Evolutionary conservation across 1,139 yeast genomes (phyloP), one percentile per base, ranked within the genome.

Genomic region (Nakaseomyces uthaithaninus): DNA sequence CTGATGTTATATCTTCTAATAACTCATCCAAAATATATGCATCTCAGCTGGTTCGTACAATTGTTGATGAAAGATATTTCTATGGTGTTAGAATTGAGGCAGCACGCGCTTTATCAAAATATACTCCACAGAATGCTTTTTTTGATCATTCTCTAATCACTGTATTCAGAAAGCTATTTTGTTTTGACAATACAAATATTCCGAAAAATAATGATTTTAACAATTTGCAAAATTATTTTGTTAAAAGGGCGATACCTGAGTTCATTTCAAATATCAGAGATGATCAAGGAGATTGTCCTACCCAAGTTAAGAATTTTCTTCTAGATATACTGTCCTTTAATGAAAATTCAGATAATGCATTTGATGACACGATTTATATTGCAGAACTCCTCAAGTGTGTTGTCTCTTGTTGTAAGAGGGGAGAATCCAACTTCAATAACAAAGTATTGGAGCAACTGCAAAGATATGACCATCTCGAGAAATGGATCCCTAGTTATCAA

Each of bases 1-100:
- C 80, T 7, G 72, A 69, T 23, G 58, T 57, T 3, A 47, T 58
- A 11, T 26, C 47, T 1, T 53, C 53, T 31, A 66, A 72, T 4
- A 73, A 75, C 44, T 60, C 57, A 15, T 67, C 75, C 0, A 54
- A 67, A 2, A 66, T 81, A 3, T 84, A 87, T 56, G 86, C 95
- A 8, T 80, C 95, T 0, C 74, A 84, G 18, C 65, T 93, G 33
- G 67, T 86, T 3, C 68, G 96, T 44, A 89, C 97, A 0, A 62
- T 86, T 9, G 71, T 89, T 77, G 99, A 93, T 57, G 60, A 71
- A 10, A 67, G 96, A 36, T 93, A 93, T 59, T 91, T 77, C 54
- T 87, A 85, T 60, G 97, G 97, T 2, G 77, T 93, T 1, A 67
- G 99, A 45, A 71, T 79, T 12, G 94, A 86, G 43, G 97, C 98